phyloP scores from a whole-genome alignment of 345 rosid species.

The Brassica incana region DNA sequence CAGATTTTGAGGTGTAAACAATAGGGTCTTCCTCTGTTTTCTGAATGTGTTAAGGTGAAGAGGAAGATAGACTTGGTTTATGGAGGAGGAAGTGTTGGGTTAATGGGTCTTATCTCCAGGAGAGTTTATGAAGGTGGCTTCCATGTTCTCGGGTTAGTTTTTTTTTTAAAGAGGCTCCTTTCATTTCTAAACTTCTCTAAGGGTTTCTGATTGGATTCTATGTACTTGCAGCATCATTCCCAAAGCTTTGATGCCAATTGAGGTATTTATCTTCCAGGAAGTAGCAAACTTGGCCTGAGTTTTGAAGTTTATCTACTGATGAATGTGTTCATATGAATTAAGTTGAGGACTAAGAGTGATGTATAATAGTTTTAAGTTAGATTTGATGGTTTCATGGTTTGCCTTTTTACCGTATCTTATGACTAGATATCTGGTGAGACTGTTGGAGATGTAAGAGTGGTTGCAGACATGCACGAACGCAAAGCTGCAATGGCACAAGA shows the following conservation, averaged over 20 bases:
- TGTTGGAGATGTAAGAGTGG: conserved; percentile 81
- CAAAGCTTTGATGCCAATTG: background rate
- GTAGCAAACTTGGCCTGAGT: background rate
- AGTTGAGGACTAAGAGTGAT: background rate
- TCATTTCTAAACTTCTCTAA: conserved; percentile 11
- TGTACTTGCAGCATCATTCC: background rate
- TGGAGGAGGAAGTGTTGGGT: conserved; percentile 96
- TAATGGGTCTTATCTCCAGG: conserved; percentile 92
- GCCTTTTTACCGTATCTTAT: background rate
- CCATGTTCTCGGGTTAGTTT: conserved; percentile 83
- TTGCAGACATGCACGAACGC: conserved; percentile 92
- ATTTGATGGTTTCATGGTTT: conserved; percentile 7
- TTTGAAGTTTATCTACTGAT: background rate
- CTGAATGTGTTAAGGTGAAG: conserved; percentile 51
- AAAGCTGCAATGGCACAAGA: conserved; percentile 98
- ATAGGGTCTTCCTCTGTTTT: conserved; percentile 19
- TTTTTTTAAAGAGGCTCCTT: background rate
- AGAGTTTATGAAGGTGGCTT: conserved; percentile 85
- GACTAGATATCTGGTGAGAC: conserved; percentile 83
- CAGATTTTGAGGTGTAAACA: background rate
- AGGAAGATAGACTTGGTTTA: conserved; percentile 89
- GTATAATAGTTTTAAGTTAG: background rate
- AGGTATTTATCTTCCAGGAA: background rate
- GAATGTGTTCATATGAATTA: background rate
- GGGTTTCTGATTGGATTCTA: conserved; percentile 5